Evolutionary conservation across 176 grass and related monocot genomes (phyloP).

Genomic region (Aegilops umbellulata): DNA sequence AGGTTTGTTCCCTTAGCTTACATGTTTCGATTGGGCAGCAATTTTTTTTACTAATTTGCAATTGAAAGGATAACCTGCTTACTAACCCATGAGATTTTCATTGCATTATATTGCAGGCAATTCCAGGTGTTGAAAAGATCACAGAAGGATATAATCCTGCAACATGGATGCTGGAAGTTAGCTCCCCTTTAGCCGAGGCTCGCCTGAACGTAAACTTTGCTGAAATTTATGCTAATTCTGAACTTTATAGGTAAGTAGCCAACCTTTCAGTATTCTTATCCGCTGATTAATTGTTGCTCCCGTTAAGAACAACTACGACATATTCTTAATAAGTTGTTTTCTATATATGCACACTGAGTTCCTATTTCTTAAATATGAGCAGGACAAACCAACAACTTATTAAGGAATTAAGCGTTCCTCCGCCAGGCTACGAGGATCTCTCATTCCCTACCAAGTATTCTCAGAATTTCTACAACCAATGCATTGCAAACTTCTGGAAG

Average conservation of each 20-base stretch:
- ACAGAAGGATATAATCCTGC: constrained; percentile 83
- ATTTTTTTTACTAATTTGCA: too few species aligned
- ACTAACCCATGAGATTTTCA: background rate
- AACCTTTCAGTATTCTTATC: background rate
- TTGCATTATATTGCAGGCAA: constrained; percentile 56
- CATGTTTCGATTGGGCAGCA: background rate
- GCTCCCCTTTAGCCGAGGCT: constrained; percentile 54
- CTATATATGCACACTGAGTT: background rate
- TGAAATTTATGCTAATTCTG: constrained; percentile 75
- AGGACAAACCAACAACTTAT: constrained; percentile 65
- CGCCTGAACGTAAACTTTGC: constrained; percentile 61
- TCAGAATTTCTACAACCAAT: constrained; percentile 66
- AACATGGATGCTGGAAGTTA: constrained; percentile 93
- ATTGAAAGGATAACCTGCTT: too few species aligned
- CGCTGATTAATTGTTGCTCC: background rate
- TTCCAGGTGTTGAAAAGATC: constrained; percentile 76
- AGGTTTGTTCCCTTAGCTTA: constrained; percentile 33
- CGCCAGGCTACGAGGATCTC: constrained; percentile 51
- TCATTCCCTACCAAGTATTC: constrained; percentile 84
- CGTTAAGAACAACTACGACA: too few species aligned
- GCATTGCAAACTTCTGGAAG: constrained; percentile 74
- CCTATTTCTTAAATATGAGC: constrained; percentile 7
- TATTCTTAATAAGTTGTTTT: background rate
- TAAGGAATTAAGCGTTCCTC: constrained; percentile 66
- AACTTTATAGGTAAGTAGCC: constrained; percentile 54